These are phyloP conservation scores for Fusarium torulosum DNA, from an alignment of 2,329 filamentous ascomycete genomes.

Conservation along the genomic window DNA sequence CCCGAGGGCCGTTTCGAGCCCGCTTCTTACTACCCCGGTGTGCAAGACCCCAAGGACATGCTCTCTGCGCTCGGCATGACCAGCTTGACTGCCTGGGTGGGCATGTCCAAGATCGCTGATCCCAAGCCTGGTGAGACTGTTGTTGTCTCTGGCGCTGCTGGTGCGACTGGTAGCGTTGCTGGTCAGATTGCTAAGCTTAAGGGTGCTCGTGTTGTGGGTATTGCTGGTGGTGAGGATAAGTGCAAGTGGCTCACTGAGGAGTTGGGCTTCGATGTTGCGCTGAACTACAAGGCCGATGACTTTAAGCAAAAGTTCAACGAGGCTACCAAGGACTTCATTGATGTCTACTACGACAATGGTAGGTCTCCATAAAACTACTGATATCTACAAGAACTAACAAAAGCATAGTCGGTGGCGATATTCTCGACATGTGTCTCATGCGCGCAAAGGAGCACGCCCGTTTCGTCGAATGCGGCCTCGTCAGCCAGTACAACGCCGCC, in stretches of 20 bases:
- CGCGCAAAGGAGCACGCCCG: conserved; percentile 73
- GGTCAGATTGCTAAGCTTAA: conserved; percentile 83
- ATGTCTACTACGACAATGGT: conserved; percentile 79
- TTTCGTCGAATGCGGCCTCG: conserved; percentile 79
- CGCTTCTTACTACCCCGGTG: conserved; percentile 56
- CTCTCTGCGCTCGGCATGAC: conserved; percentile 74
- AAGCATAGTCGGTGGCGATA: conserved; percentile 72
- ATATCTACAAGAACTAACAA: conserved; percentile 11
- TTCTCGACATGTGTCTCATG: conserved; percentile 74
- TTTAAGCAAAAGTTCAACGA: conserved; percentile 71
- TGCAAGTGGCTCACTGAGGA: conserved; percentile 73
- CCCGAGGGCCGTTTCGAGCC: conserved; percentile 63
- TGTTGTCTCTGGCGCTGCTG: conserved; percentile 81
- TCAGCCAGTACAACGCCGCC: conserved; percentile 75
- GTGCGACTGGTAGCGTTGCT: conserved; percentile 80
- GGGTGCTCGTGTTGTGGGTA: conserved; percentile 71
- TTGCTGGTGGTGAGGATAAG: conserved; percentile 76
- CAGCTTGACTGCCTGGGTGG: conserved; percentile 81
- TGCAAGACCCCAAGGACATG: conserved; percentile 66
- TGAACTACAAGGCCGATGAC: conserved; percentile 77
- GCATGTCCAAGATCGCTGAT: conserved; percentile 75
- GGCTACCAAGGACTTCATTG: conserved; percentile 70
- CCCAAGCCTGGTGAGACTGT: conserved; percentile 79
- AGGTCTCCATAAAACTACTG: neutral
- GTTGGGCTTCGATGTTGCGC: conserved; percentile 74